phyloP scores from a whole-genome alignment of 176 grass and related monocot genomes.

The Alloteropsis semialata region DNA sequence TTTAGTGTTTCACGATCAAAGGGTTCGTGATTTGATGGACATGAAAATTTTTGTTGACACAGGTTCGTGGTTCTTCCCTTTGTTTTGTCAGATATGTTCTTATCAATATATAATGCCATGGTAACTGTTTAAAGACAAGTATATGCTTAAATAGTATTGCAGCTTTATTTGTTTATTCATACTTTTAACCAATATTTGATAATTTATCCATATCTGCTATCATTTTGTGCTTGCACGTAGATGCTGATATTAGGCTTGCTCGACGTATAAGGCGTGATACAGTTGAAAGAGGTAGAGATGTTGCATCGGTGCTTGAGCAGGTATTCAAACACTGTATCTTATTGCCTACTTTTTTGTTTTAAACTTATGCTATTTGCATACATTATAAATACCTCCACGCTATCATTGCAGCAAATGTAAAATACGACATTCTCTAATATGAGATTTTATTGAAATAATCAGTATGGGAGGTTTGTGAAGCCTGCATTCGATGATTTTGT shows the following conservation, averaged over 20 bases:
- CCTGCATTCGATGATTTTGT: slow-evolving; percentile 89
- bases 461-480: slow-evolving; percentile 96
- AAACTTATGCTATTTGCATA: not conserved
- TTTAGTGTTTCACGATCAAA: slow-evolving; percentile 90
- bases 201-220: not conserved
- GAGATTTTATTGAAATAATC: slow-evolving; percentile 29
- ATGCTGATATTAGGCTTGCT: slow-evolving; percentile 87
- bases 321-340: slow-evolving; percentile 39
- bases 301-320: slow-evolving; percentile 84
- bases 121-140: not conserved
- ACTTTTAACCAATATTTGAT: slow-evolving; percentile 17
- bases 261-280: slow-evolving; percentile 86
- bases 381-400: not conserved
- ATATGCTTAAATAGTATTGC: not conserved
- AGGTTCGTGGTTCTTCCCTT: slow-evolving; percentile 51
- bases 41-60: slow-evolving; percentile 99
- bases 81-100: slow-evolving; percentile 23
- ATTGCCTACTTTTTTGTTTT: not conserved
- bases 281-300: slow-evolving; percentile 90
- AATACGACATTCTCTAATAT: slow-evolving; percentile 7
- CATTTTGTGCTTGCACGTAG: slow-evolving; percentile 37
- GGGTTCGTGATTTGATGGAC: slow-evolving; percentile 84
- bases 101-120: not conserved
- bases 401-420: not conserved
- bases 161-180: slow-evolving; percentile 17